Evolutionary conservation across 108 stramenopile genomes (phyloP).

Genomic region (Discostella stelligeroides): DNA sequence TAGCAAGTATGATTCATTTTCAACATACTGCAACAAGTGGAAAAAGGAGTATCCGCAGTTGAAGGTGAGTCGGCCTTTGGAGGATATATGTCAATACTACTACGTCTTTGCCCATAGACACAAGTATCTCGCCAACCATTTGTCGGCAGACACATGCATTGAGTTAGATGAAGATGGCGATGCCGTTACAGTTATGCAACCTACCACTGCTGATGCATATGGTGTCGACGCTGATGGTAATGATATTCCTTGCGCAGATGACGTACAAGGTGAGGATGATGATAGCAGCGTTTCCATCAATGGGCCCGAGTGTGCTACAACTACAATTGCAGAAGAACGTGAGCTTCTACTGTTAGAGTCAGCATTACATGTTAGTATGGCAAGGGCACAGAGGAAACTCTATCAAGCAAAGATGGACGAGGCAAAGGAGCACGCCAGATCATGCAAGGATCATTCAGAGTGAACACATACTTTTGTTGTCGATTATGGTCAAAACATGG

Average conservation of each 20-base stretch:
- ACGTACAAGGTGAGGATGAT: neutral
- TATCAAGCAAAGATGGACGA: no score
- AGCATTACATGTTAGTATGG: neutral
- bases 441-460: slow-evolving; percentile 1
- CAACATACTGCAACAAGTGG: slow-evolving; percentile 8
- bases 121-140: neutral
- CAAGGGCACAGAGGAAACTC: neutral
- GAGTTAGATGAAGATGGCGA: neutral
- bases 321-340: neutral
- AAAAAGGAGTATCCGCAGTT: slow-evolving; percentile 20
- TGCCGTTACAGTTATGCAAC: neutral
- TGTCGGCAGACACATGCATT: neutral
- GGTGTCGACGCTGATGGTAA: neutral
- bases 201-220: no score
- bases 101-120: slow-evolving; percentile 25
- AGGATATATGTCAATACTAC: slow-evolving; percentile 35
- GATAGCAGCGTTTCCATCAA: neutral
- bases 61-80: slow-evolving; percentile 22
- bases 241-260: neutral
- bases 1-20: neutral
- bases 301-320: neutral
- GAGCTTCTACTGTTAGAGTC: neutral
- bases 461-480: no score
- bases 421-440: neutral
- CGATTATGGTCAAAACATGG: slow-evolving; percentile 42